Evolutionary conservation across 164 flowering plant species (phyloP).

Genomic region (Vitis riparia): DNA sequence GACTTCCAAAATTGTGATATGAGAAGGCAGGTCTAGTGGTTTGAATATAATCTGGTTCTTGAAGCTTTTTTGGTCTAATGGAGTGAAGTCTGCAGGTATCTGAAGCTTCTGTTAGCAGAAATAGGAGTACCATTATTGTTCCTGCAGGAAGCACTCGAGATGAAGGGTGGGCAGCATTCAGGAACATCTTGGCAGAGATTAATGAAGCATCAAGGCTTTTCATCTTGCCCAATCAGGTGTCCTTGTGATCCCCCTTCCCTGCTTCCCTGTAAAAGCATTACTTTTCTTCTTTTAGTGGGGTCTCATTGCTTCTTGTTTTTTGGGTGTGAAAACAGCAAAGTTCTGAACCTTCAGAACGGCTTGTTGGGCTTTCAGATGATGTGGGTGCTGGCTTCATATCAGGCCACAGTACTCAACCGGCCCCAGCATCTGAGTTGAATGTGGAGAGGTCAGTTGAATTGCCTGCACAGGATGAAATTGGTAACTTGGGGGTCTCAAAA

Average conservation of each 20-base stretch:
- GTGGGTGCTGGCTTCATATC: conserved; percentile 98
- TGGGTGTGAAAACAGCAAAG: conserved; percentile 46
- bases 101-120: conserved; percentile 95
- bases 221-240: conserved; percentile 72
- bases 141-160: conserved; percentile 90
- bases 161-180: conserved; percentile 97
- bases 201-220: conserved; percentile 84
- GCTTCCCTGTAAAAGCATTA: not conserved
- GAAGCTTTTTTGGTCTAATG: not conserved
- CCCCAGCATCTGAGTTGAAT: conserved; percentile 58
- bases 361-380: conserved; percentile 91
- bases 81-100: conserved; percentile 57
- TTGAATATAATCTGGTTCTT: not conserved
- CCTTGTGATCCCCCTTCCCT: conserved; percentile 3
- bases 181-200: conserved; percentile 92
- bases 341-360: conserved; percentile 75
- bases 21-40: not conserved
- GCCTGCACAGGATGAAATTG: conserved; percentile 71
- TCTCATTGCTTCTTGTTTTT: conserved; percentile 8
- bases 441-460: conserved; percentile 69
- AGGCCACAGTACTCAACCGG: conserved; percentile 70
- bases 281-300: not conserved
- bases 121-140: conserved; percentile 95
- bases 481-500: conserved; percentile 72
- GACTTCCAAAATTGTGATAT: not conserved